Base-by-base conservation (phyloP, 2,329 filamentous ascomycete species). In the Nannizziopsis arthrosporioides region DNA sequence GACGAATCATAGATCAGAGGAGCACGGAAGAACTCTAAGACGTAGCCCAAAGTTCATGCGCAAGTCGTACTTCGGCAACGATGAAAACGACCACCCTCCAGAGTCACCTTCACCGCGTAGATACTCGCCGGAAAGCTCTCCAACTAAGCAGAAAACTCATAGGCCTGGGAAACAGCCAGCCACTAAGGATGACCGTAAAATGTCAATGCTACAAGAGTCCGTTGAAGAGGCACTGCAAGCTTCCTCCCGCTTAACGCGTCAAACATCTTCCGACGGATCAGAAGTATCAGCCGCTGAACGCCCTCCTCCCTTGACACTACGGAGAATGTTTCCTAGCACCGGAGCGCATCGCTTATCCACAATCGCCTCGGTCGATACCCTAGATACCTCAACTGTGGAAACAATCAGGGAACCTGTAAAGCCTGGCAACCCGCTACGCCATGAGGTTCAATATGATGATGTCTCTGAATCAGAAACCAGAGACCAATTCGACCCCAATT, bases 321-420 rank as follows among this genome's bases (percentile, higher is more conserved):
- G 66, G 53, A 66, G 69, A 44, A 65, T 65, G 7, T 73, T 75
- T 53, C 75, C 76, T 2, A 71, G 68, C 9, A 74, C 71, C 22
- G 74, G 75, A n/a, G 68, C 56, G 39, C 67, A 76, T 54, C 67
- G 68, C 51, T 65, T 80, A 1, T 78, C 77, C 6, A 79, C 77
- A 0, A 79, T 80, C 51, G 73, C 68, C 6, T 80, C 77, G 4
- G 71, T 73, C 10, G 75, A 79, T 38, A 75, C 74, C 1, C 64
- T 75, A 50, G 66, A 63, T 18, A 50, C 49, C 14, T 32, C 32
- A 10, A 47, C 41, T 14, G 22, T 27, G 3, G 38, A 48, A 2
- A 12, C 44, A 7, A 31, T n/a, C n/a, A 46, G 32, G 22, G 31
- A 43, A 1, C 22, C 37, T 8, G n/a, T 32, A 43, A 43, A 18